Base-by-base conservation (phyloP, 2,329 filamentous ascomycete genomes). In the Talaromyces albobiverticillius region DNA sequence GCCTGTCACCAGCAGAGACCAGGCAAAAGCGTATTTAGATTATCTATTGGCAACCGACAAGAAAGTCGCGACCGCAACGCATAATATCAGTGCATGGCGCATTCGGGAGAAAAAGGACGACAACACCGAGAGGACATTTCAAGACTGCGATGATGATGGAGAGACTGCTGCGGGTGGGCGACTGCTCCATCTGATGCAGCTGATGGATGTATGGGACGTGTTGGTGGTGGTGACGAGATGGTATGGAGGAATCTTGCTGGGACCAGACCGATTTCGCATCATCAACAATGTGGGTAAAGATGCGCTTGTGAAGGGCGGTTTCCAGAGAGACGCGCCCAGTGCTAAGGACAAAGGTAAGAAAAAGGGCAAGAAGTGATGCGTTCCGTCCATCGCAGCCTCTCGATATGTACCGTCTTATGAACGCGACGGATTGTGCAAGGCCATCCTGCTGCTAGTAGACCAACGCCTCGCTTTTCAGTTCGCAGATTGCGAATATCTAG, bases 91-190 rank as follows among this genome's bases (percentile, higher is more conserved):
- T 18, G 93, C 93, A 1, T 97, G 91, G 89, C 83, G 94, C 10
- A 92, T 97, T 52, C 83, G 82, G 16, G 64, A 73, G 58, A 63
- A 57, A 53, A 65, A 57, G 52, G 47, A 25, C 32, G 59, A 53
- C 26, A 83, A 82, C 0, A 74, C 76, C 4, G 79, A 76, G 54
- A 80, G 79, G 48, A 75, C 76, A 25, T 90, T 86, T 61, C 92
- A 97, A 70, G 94, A 99, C 72, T 96, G 87, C 67, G 89, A 99
- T 64, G 94, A 99, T 64, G 94, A 99, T 69, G 94, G 94, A 2
- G 94, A 99, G 79, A 89, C 89, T 23, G 94, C 94, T 5, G 94
- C 94, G 0, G 94, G 94, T 0, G 86, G 88, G 0, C 81, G 94
- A 40, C 72, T 99, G 65, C 73, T 97, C 57, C 90, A 95, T 74